Percentiles rank a stretch among this genome's conserved stretches.
phyloP scores from a whole-genome alignment of 129 eudicot species.

The sunflower (Helianthus annuus) region HanXRQr2.0-SUNRISE NC_035436.2:169352187-169352686 shows the following conservation, averaged over 20 bases:
- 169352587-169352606: neutral
- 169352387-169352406: conserved; percentile 81
- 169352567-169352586: conserved; percentile 7
- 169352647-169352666: neutral
- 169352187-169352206: conserved; percentile 88
- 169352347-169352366: conserved; percentile 66
- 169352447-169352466: conserved; percentile 38
- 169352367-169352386: conserved; percentile 69
- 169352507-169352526: conserved; percentile 7
- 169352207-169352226: conserved; percentile 89
- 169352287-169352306: conserved; percentile 72
- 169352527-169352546: conserved; percentile 4
- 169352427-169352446: conserved; percentile 38
- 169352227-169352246: conserved; percentile 72
- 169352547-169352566: conserved; percentile 26
- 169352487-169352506: conserved; percentile 33
- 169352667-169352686: no score
- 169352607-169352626: conserved; percentile 15
- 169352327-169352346: conserved; percentile 54
- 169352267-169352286: conserved; percentile 75
- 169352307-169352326: conserved; percentile 66
- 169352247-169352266: conserved; percentile 65
- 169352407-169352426: conserved; percentile 79
- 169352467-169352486: conserved; percentile 39
- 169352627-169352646: conserved; percentile 8